These are phyloP conservation scores for Oryza glaberrima DNA, from an alignment of 176 grass and related monocot genomes.

Conservation along the genomic window DNA sequence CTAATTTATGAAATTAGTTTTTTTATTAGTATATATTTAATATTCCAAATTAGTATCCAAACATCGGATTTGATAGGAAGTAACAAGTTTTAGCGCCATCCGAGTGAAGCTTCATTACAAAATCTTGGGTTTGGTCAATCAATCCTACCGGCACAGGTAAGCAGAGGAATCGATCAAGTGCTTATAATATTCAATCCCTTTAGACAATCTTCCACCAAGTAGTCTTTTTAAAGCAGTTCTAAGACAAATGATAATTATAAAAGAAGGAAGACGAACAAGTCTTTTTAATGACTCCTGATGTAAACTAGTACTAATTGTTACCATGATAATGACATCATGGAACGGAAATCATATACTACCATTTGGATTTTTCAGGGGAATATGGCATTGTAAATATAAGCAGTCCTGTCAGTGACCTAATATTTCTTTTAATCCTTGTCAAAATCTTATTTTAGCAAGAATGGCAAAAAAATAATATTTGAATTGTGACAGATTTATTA, in stretches of 20 bases:
- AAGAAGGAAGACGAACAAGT: conserved; percentile 5
- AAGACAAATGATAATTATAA: background rate
- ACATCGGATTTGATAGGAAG: rapidly evolving
- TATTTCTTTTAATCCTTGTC: background rate
- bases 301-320: background rate
- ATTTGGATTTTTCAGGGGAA: background rate
- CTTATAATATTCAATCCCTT: conserved; percentile 12
- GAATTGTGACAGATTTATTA: background rate
- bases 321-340: conserved; percentile 10
- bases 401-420: background rate
- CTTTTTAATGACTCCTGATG: conserved; percentile 25
- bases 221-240: conserved; percentile 44
- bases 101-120: background rate
- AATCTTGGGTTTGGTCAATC: conserved; percentile 55
- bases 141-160: conserved; percentile 45
- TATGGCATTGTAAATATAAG: background rate
- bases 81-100: no score
- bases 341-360: background rate
- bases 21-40: no score
- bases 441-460: background rate
- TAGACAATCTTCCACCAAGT: conserved; percentile 29
- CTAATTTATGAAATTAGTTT: no score
- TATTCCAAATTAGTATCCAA: no score
- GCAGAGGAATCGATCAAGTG: conserved; percentile 38
- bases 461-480: background rate